phyloP scores from a whole-genome alignment of 805 yeast species.

The Yamadazyma olivae region DNA sequence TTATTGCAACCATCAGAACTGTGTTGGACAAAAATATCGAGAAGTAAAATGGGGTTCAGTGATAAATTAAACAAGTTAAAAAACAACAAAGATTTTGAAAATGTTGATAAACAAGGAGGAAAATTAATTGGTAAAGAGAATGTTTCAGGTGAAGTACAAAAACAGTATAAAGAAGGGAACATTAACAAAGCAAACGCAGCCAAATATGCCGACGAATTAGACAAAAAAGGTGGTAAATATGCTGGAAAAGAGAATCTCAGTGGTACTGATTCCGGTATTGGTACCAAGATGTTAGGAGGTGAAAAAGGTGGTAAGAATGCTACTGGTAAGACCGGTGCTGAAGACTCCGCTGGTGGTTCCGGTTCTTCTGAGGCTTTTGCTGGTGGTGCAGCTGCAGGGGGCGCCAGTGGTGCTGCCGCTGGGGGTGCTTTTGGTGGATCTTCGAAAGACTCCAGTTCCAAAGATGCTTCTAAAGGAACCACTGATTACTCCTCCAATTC shows the following conservation, averaged over 20 bases:
- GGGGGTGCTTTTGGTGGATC: constrained; percentile 3
- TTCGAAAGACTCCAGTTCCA: constrained; percentile 3
- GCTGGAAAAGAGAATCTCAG: constrained; percentile 19
- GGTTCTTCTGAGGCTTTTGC: constrained; percentile 8
- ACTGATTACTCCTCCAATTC: not conserved
- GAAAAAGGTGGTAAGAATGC: too few relatives aligned
- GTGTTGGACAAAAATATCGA: not conserved
- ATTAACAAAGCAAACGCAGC: constrained; percentile 24
- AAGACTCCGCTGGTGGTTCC: constrained; percentile 10
- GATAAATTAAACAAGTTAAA: constrained; percentile 32
- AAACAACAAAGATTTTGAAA: constrained; percentile 22
- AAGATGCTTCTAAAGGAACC: too few relatives aligned
- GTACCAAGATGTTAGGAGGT: constrained; percentile 20
- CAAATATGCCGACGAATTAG: constrained; percentile 22
- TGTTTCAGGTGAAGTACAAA: constrained; percentile 22
- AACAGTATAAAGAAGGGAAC: constrained; percentile 30
- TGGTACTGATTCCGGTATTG: constrained; percentile 31
- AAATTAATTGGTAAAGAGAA: constrained; percentile 25
- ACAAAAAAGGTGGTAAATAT: constrained; percentile 16
- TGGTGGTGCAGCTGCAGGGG: constrained; percentile 6
- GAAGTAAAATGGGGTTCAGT: constrained; percentile 30
- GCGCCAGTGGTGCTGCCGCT: constrained; percentile 8
- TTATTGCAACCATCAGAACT: not conserved
- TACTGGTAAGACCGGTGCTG: constrained; percentile 10
- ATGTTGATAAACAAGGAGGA: constrained; percentile 28